These are phyloP conservation scores for Tulasnella sp. DNA, from an alignment of 768 basidiomycete species.

Conservation along the genomic window DNA sequence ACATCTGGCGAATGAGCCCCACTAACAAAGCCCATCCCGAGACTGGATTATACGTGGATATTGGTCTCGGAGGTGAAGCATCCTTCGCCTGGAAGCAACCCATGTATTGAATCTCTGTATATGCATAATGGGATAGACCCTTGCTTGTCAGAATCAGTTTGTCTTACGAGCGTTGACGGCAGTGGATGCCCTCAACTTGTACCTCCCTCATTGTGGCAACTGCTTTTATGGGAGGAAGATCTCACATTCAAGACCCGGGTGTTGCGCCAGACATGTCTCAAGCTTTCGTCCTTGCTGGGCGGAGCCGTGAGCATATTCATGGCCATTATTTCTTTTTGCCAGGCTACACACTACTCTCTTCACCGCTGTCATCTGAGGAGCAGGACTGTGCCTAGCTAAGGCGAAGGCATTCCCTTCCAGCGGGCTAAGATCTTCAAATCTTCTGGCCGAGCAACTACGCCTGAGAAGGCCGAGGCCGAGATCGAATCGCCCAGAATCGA, in stretches of 20 bases:
- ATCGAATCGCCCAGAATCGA: conserved; percentile 16
- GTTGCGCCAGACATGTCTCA: no score
- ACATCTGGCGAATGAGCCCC: background rate
- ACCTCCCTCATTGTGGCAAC: no score
- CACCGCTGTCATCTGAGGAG: conserved; percentile 19
- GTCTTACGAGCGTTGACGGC: no score
- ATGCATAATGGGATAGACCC: background rate
- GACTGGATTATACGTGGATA: no score
- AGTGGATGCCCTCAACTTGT: no score
- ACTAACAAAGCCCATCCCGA: background rate
- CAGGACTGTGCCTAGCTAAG: conserved; percentile 20
- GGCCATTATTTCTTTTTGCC: no score
- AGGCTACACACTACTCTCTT: background rate
- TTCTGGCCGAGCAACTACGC: conserved; percentile 12
- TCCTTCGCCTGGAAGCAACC: no score
- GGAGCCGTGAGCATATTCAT: no score
- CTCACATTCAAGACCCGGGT: no score
- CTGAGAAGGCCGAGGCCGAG: conserved; percentile 10
- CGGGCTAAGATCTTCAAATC: conserved; percentile 19
- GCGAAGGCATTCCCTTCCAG: conserved; percentile 17
- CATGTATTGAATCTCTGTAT: background rate
- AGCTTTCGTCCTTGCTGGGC: no score
- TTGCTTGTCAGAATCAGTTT: no score
- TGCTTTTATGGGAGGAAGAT: no score
- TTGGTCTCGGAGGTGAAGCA: background rate